Evolutionary conservation across 73 alveolate species (phyloP).

Genomic region (Paramecium bursaria): DNA sequence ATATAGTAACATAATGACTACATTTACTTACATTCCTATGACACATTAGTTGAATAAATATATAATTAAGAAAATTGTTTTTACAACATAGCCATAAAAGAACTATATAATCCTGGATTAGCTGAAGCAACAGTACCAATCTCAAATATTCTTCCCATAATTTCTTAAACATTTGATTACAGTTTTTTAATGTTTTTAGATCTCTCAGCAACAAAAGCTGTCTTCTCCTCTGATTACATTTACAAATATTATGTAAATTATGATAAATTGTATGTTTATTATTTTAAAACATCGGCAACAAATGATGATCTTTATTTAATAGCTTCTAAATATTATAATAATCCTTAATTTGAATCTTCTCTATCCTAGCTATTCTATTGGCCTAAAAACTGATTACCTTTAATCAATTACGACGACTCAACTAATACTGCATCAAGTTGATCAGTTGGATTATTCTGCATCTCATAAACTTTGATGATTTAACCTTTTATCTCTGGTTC

Average conservation of each 20-base stretch:
- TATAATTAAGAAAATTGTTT: background rate
- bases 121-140: constrained; percentile 44
- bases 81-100: constrained; percentile 11
- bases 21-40: background rate
- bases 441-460: constrained; percentile 6
- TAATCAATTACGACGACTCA: constrained; percentile 18
- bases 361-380: background rate
- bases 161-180: constrained; percentile 11
- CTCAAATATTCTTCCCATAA: constrained; percentile 1
- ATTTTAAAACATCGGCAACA: background rate
- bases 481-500: constrained; percentile 1
- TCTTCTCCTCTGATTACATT: constrained; percentile 10
- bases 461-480: constrained; percentile 16
- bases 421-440: constrained; percentile 1
- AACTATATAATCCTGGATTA: constrained; percentile 7
- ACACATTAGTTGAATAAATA: constrained; percentile 4
- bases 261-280: constrained; percentile 13
- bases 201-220: constrained; percentile 14
- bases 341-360: constrained; percentile 34
- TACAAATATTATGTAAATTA: background rate
- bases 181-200: constrained; percentile 3
- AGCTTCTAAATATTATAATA: background rate
- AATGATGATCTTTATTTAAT: background rate
- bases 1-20: background rate
- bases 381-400: constrained; percentile 18